Percentiles rank a stretch among this genome's conserved stretches.
phyloP scores from a whole-genome alignment of 768 basidiomycete genomes.

The Flagelloscypha sp. region DNA sequence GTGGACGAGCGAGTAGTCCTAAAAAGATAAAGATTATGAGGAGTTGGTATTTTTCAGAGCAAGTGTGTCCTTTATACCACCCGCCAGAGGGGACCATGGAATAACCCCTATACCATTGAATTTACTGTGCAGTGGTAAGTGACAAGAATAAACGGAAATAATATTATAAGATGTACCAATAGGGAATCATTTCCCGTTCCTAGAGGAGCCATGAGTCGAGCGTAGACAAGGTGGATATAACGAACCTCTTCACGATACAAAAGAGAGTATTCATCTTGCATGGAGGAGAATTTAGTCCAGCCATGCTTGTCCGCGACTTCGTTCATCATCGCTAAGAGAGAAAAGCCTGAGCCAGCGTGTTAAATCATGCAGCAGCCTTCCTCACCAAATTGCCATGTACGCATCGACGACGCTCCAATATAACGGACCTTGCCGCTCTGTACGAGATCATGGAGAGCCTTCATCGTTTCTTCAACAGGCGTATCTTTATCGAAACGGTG shows the following conservation, averaged over 20 bases:
- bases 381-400: slow-evolving; percentile 33
- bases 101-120: slow-evolving; percentile 45
- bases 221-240: not conserved
- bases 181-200: slow-evolving; percentile 18
- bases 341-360: too few species aligned
- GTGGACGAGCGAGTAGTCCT: slow-evolving; percentile 22
- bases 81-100: slow-evolving; percentile 38
- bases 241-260: slow-evolving; percentile 46
- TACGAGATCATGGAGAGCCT: slow-evolving; percentile 37
- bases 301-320: slow-evolving; percentile 34
- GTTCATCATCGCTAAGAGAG: slow-evolving; percentile 34
- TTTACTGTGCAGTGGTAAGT: slow-evolving; percentile 18
- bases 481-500: slow-evolving; percentile 29
- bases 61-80: too few species aligned
- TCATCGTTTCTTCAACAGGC: slow-evolving; percentile 35
- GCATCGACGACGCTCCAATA: slow-evolving; percentile 32
- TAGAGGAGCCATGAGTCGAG: slow-evolving; percentile 6
- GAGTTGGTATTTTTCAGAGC: too few species aligned
- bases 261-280: slow-evolving; percentile 47
- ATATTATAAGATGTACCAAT: too few species aligned
- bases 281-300: slow-evolving; percentile 48
- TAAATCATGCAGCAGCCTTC: too few species aligned
- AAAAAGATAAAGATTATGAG: too few species aligned
- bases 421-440: slow-evolving; percentile 30
- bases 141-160: not conserved